Conservation (phyloP, 495 filamentous ascomycete genomes). For the Neurospora tetraspora region DNA sequence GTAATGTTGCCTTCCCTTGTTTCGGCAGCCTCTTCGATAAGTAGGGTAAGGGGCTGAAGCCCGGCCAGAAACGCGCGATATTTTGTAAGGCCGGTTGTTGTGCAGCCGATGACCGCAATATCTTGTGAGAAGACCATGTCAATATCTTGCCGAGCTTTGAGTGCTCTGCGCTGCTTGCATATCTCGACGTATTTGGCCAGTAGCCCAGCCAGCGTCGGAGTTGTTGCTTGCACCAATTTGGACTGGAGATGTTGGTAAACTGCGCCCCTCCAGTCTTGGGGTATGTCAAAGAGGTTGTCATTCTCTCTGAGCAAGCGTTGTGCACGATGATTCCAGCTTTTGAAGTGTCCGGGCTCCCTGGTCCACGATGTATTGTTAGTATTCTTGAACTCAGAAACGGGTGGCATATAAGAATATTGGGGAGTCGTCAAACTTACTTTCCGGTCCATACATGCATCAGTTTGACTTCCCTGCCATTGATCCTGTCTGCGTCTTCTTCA, state of each 20-base stretch:
- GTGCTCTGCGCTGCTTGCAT: slow-evolving; percentile 24
- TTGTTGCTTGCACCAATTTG: slow-evolving; percentile 17
- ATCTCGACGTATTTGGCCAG: slow-evolving; percentile 18
- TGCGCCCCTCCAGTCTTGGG: slow-evolving; percentile 21
- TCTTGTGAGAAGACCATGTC: slow-evolving; percentile 14
- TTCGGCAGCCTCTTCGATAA: slow-evolving; percentile 51
- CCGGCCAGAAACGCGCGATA: slow-evolving; percentile 66
- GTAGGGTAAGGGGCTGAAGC: slow-evolving; percentile 50
- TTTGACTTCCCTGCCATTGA: slow-evolving; percentile 24
- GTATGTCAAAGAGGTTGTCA: slow-evolving; percentile 24
- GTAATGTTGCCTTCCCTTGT: slow-evolving; percentile 46
- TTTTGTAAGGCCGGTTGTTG: slow-evolving; percentile 72
- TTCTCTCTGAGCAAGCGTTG: slow-evolving; percentile 1
- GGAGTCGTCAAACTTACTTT: slow-evolving; percentile 1
- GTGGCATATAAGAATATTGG: background rate
- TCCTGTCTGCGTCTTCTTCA: slow-evolving; percentile 26
- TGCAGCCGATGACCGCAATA: slow-evolving; percentile 41
- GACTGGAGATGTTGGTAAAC: slow-evolving; percentile 33
- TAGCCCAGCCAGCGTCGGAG: slow-evolving; percentile 15
- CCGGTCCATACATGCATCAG: slow-evolving; percentile 30
- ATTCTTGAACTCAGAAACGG: background rate
- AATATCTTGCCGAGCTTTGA: slow-evolving; percentile 22
- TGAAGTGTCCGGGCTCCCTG: slow-evolving; percentile 7
- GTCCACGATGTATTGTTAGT: background rate
- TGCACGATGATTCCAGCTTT: slow-evolving; percentile 7